Evolutionary conservation across 192 early-diverging fungal genomes (phyloP), one percentile per base, ranked within the genome.

Genomic region (Glomus cerebriforme): DNA sequence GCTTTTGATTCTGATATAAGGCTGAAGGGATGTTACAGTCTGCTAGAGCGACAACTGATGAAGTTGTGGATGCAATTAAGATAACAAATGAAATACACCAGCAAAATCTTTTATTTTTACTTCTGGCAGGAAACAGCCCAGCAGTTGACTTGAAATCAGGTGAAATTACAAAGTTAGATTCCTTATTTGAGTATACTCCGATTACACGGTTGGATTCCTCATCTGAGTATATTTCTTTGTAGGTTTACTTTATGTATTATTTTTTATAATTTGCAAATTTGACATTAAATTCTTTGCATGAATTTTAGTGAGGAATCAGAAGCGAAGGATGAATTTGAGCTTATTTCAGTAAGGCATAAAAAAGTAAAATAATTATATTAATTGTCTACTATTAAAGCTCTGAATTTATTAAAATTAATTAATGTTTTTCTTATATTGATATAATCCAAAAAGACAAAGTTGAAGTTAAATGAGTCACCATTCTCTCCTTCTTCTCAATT

Each of bases 241-340:
- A 65, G 24, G 75, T 37, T 64, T 75, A 39, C n/a, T 37, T 43
- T 39, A 39, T 43, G 27, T 65, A 35, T 76, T 64, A 65, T 26
- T 76, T 60, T 62, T 76, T 64, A 76, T 64, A 43, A 76, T 64
- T 64, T 76, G 75, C 34, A 64, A 76, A 76, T 65, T 76, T 76
- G 59, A 76, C 22, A 45, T 76, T 76, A 76, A 76, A 62, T 76
- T 76, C 75, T 60, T 76, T 34, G 3, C 43, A 64, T 76, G 19
- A 45, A 65, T 43, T 60, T 43, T 64, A 76, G 34, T 27, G 39
- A 76, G 2, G 59, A 65, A 62, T 76, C 75, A 31, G 75, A 47
- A 4, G 32, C n/a, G 47, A 2, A 22, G 1, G 49, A 54, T 54
- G 49, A 69, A 12, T 68, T 31, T 37, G 66, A 68, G 32, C 0